phyloP scores from a whole-genome alignment of 2,329 filamentous ascomycete genomes.

The Pestalotiopsis sp. region DNA sequence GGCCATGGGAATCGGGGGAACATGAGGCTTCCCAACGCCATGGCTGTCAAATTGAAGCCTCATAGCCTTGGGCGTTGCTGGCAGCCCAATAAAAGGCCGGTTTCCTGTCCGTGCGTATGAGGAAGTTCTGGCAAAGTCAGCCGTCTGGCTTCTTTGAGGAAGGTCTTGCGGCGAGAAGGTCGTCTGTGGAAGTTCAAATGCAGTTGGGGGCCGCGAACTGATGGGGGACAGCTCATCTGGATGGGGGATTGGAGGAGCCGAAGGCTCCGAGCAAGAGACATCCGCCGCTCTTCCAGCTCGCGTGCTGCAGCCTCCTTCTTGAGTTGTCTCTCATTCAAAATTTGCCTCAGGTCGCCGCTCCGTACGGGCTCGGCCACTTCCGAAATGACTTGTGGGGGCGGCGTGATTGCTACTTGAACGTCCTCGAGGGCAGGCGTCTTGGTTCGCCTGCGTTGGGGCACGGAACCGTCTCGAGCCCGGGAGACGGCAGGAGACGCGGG shows the following conservation, averaged over 20 bases:
- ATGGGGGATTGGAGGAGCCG: slow-evolving; percentile 77
- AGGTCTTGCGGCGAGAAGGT: slow-evolving; percentile 42
- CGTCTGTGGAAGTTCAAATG: slow-evolving; percentile 46
- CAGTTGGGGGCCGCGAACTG: slow-evolving; percentile 29
- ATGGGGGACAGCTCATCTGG: slow-evolving; percentile 58
- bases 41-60: slow-evolving; percentile 71
- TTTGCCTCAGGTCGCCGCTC: slow-evolving; percentile 55
- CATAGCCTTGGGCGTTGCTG: slow-evolving; percentile 91
- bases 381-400: slow-evolving; percentile 1
- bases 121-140: slow-evolving; percentile 59
- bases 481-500: slow-evolving; percentile 30
- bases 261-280: slow-evolving; percentile 78
- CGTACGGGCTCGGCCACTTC: slow-evolving; percentile 36
- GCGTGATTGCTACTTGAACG: slow-evolving; percentile 30
- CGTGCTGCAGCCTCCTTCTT: slow-evolving; percentile 78
- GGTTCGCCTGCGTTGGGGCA: slow-evolving; percentile 37
- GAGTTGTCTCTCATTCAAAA: slow-evolving; percentile 62
- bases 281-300: slow-evolving; percentile 85
- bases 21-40: slow-evolving; percentile 52
- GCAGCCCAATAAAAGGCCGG: slow-evolving; percentile 71
- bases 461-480: slow-evolving; percentile 37
- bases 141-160: slow-evolving; percentile 64
- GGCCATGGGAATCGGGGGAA: slow-evolving; percentile 53
- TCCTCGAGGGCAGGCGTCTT: slow-evolving; percentile 28
- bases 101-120: slow-evolving; percentile 48